Percentiles rank a stretch among this genome's conserved stretches.
These are phyloP conservation scores for Trichoderma brevicompactum DNA, from an alignment of 2,329 filamentous ascomycete species.

Conservation along the genomic window DNA sequence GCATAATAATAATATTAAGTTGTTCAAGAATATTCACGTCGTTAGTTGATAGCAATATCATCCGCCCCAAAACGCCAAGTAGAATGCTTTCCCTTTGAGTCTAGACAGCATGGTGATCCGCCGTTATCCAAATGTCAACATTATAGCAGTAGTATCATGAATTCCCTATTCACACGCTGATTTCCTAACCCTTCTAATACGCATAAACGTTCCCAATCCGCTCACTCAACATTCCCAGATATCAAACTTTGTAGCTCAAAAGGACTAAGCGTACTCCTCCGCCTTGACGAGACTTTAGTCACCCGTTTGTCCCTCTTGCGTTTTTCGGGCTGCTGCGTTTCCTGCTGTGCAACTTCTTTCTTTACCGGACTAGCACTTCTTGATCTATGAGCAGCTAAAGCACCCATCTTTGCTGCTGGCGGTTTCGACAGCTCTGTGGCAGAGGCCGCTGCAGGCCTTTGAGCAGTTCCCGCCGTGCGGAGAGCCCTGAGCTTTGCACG, in stretches of 20 bases:
- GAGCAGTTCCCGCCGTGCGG: constrained; percentile 42
- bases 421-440: constrained; percentile 14
- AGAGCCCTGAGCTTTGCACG: constrained; percentile 65
- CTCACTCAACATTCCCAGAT: constrained; percentile 50
- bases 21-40: not conserved
- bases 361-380: constrained; percentile 42
- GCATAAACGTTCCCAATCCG: not conserved
- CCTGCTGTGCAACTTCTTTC: constrained; percentile 36
- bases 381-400: constrained; percentile 16
- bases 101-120: not conserved
- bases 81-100: not conserved
- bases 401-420: constrained; percentile 19
- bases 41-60: not conserved
- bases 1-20: not conserved
- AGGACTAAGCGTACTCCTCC: constrained; percentile 75
- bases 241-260: constrained; percentile 74
- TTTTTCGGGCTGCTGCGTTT: constrained; percentile 43
- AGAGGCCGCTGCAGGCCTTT: constrained; percentile 37
- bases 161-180: too few species aligned
- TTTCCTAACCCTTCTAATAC: too few species aligned
- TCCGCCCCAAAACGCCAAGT: not conserved
- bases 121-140: not conserved
- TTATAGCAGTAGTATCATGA: not conserved
- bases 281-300: constrained; percentile 62
- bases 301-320: constrained; percentile 58